A percentile compares a stretch with the other conserved stretches of the same genome.
phyloP scores from a whole-genome alignment of 1,284 basidiomycete genomes.

The Ustilago tritici region DNA sequence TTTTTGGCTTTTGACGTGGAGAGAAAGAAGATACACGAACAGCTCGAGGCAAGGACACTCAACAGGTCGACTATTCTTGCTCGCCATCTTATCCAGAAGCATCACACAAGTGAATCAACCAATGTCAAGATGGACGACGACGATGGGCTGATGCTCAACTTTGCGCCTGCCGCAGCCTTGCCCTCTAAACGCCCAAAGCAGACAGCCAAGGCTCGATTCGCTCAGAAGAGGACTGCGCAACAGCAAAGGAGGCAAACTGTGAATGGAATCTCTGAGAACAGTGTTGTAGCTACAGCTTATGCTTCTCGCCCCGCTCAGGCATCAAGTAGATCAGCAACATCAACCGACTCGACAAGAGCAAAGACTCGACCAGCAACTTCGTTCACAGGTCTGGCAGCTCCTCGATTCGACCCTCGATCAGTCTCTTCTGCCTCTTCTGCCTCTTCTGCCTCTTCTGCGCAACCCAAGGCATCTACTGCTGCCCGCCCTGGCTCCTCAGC shows the following conservation, averaged over 20 bases:
- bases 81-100: neutral
- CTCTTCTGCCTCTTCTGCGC: neutral
- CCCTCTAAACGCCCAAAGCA: constrained; percentile 38
- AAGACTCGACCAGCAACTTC: constrained; percentile 21
- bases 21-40: neutral
- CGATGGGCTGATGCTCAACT: constrained; percentile 67
- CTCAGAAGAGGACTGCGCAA: constrained; percentile 34
- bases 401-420: constrained; percentile 33
- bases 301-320: neutral
- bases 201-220: constrained; percentile 45
- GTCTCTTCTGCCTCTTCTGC: constrained; percentile 5
- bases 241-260: constrained; percentile 26
- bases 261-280: neutral
- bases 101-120: neutral
- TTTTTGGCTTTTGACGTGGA: constrained; percentile 14
- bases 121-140: constrained; percentile 61
- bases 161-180: constrained; percentile 51
- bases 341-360: constrained; percentile 23
- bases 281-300: constrained; percentile 1
- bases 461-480: constrained; percentile 11
- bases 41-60: constrained; percentile 3
- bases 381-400: constrained; percentile 14
- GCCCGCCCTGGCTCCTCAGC: constrained; percentile 17
- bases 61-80: neutral
- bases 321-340: constrained; percentile 6